Conservation (phyloP, 2,329 filamentous ascomycete species). For the Sclerotinia nivalis region DNA sequence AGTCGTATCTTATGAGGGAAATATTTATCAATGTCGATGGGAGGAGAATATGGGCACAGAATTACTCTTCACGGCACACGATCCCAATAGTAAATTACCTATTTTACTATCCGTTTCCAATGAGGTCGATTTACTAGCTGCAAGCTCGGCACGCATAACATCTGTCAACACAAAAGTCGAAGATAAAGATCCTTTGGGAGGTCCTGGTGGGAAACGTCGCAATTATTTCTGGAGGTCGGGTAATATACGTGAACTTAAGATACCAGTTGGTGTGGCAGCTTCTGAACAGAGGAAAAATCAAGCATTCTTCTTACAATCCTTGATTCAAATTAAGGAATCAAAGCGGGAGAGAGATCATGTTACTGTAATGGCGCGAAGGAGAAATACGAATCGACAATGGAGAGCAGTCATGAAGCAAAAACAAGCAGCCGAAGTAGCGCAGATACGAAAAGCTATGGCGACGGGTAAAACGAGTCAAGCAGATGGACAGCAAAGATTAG, state of each 20-base stretch:
- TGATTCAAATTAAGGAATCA: constrained; percentile 64
- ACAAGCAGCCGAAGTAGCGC: constrained; percentile 27
- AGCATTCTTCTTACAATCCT: constrained; percentile 60
- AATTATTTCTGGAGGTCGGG: constrained; percentile 19
- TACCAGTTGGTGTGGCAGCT: constrained; percentile 35
- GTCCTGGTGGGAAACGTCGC: not conserved
- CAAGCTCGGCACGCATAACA: constrained; percentile 67
- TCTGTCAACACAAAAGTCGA: constrained; percentile 49
- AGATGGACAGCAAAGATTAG: constrained; percentile 27
- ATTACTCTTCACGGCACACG: constrained; percentile 64
- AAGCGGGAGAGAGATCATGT: constrained; percentile 67
- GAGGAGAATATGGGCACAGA: constrained; percentile 81
- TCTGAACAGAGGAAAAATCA: constrained; percentile 45
- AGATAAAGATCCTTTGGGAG: constrained; percentile 16
- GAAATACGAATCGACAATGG: constrained; percentile 36
- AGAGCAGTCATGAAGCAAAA: constrained; percentile 26
- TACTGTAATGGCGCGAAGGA: constrained; percentile 54
- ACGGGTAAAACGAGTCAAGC: constrained; percentile 15
- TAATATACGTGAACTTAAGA: constrained; percentile 20
- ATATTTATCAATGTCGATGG: constrained; percentile 80
- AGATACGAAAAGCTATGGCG: constrained; percentile 30
- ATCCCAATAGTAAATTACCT: constrained; percentile 46
- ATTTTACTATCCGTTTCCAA: constrained; percentile 53
- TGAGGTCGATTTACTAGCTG: constrained; percentile 70
- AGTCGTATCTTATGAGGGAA: constrained; percentile 75